Conservation (phyloP, 2,329 filamentous ascomycete species). For the Orbilia quercus region DNA sequence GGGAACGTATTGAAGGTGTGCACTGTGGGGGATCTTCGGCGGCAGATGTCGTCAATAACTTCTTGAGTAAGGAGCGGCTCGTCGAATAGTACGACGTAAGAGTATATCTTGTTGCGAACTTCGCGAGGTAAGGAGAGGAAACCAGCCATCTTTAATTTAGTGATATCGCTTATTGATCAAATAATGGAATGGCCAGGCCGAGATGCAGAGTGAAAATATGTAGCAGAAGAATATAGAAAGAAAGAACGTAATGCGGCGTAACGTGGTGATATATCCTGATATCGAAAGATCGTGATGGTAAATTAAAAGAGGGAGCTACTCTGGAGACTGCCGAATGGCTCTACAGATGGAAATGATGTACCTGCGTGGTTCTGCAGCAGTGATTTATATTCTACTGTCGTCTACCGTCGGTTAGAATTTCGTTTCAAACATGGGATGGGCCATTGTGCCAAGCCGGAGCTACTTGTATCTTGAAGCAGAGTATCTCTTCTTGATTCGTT, state of each 20-base stretch:
- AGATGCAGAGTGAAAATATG: neutral
- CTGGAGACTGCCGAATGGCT: neutral
- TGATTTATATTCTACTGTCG: neutral
- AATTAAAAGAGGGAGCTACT: constrained; percentile 1
- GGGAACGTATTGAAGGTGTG: constrained; percentile 17
- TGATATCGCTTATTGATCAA: neutral
- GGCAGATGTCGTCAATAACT: constrained; percentile 42
- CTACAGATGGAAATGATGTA: neutral
- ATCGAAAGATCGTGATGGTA: constrained; percentile 17
- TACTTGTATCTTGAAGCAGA: neutral
- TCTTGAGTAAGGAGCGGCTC: constrained; percentile 42
- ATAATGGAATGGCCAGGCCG: neutral
- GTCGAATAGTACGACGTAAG: constrained; percentile 33
- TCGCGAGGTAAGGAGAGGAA: constrained; percentile 35
- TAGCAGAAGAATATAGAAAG: too few relatives aligned
- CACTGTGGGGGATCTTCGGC: constrained; percentile 26
- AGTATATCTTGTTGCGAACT: constrained; percentile 41
- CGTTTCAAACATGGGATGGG: neutral
- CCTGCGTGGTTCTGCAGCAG: neutral
- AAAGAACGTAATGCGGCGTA: neutral
- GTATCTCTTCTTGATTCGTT: neutral
- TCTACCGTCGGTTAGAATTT: neutral
- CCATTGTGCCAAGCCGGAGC: neutral
- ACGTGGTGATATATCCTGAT: constrained; percentile 29
- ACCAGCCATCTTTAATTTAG: constrained; percentile 11